Evolutionary conservation across 257 asterid species (phyloP).

Genomic region (Marsdenia floribunda): DNA sequence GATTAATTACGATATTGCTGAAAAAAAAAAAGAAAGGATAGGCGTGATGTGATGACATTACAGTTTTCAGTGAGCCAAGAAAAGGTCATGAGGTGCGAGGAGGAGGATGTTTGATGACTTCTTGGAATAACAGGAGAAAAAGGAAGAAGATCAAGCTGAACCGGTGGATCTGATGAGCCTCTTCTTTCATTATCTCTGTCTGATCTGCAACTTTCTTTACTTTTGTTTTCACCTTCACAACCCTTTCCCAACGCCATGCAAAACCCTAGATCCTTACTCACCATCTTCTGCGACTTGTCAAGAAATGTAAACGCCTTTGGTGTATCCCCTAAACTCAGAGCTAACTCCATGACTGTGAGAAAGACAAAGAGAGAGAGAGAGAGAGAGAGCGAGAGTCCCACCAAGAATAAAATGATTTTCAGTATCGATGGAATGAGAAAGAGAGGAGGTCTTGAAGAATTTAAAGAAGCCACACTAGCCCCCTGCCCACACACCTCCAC

Average conservation of each 20-base stretch:
- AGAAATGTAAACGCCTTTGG: constrained; percentile 48
- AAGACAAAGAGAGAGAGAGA: not conserved
- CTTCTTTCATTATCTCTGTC: constrained; percentile 12
- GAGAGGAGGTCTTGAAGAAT: constrained; percentile 3
- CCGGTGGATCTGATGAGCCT: constrained; percentile 54
- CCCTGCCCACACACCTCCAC: too few relatives aligned
- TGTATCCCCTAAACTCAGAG: constrained; percentile 69
- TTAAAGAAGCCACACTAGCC: constrained; percentile 6
- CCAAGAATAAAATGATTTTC: not conserved
- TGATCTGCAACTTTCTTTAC: not conserved
- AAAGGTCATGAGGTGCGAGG: constrained; percentile 29
- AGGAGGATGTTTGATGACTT: constrained; percentile 19
- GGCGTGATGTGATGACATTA: constrained; percentile 10
- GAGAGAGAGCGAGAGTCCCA: not conserved
- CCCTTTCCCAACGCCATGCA: constrained; percentile 53
- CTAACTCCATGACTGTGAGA: constrained; percentile 53
- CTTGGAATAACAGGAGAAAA: constrained; percentile 44
- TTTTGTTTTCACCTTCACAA: not conserved
- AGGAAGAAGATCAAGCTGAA: constrained; percentile 84
- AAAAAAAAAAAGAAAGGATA: not conserved
- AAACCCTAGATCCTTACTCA: constrained; percentile 50
- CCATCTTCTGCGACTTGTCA: constrained; percentile 32
- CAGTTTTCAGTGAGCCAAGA: constrained; percentile 70
- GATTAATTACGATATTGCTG: not conserved
- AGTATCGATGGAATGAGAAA: constrained; percentile 7